phyloP scores from a whole-genome alignment of 108 stramenopile genomes.

The Pseudonitzschia pungens region DNA sequence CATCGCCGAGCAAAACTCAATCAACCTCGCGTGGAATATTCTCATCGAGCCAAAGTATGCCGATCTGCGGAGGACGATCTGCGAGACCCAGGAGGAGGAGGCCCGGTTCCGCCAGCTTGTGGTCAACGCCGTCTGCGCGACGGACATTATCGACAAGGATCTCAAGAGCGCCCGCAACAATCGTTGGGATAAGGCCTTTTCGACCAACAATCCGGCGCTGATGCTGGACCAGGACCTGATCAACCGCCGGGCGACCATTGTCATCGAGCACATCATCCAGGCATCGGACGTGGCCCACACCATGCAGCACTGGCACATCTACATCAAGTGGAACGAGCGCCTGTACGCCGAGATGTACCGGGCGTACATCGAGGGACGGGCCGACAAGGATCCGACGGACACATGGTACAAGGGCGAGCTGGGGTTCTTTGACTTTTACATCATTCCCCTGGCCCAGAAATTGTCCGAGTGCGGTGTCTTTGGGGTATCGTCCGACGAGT shows the following conservation, averaged over 20 bases:
- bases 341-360: constrained; percentile 44
- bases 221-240: background rate
- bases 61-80: constrained; percentile 34
- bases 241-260: constrained; percentile 47
- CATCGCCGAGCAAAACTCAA: constrained; percentile 54
- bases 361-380: constrained; percentile 39
- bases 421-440: constrained; percentile 54
- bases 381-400: constrained; percentile 26
- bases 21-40: constrained; percentile 42
- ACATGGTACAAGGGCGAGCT: constrained; percentile 48
- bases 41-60: constrained; percentile 42
- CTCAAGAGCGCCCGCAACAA: constrained; percentile 31
- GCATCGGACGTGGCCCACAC: constrained; percentile 61
- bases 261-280: constrained; percentile 57
- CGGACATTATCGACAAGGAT: constrained; percentile 52
- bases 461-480: constrained; percentile 55
- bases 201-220: background rate
- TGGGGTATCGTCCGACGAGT: constrained; percentile 37
- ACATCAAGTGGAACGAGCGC: constrained; percentile 53
- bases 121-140: constrained; percentile 48
- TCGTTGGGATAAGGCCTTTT: constrained; percentile 52
- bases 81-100: constrained; percentile 23
- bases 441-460: constrained; percentile 51
- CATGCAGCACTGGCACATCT: constrained; percentile 60
- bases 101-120: constrained; percentile 46